phyloP scores from a whole-genome alignment of 2,329 filamentous ascomycete species.

The Dendrostoma leiphaemia region DNA sequence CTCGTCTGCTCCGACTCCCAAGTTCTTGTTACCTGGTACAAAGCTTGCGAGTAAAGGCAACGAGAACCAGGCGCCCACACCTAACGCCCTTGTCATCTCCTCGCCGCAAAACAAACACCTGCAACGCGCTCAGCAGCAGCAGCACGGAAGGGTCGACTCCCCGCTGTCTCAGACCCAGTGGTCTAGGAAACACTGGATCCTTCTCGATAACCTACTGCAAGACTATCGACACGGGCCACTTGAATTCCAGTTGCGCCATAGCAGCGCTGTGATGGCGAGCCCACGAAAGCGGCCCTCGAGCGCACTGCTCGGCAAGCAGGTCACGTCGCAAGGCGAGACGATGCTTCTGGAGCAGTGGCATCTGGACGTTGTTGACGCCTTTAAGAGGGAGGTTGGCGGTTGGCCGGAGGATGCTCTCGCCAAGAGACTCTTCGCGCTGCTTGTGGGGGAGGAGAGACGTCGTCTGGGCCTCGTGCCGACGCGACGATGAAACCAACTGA shows the following conservation, averaged over 20 bases:
- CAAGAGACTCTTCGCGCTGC: constrained; percentile 52
- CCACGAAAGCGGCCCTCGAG: constrained; percentile 22
- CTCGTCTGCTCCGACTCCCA: background rate
- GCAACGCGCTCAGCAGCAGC: background rate
- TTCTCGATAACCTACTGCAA: constrained; percentile 50
- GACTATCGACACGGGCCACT: constrained; percentile 42
- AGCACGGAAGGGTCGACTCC: background rate
- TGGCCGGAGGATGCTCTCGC: constrained; percentile 50
- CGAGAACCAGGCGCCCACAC: background rate
- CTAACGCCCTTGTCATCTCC: background rate
- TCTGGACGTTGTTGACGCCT: constrained; percentile 56
- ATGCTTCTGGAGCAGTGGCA: constrained; percentile 56
- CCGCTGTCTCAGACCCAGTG: constrained; percentile 42
- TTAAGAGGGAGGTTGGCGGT: constrained; percentile 43
- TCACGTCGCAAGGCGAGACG: constrained; percentile 43
- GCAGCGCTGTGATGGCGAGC: constrained; percentile 24
- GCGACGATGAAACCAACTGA: constrained; percentile 10
- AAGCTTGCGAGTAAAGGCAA: background rate
- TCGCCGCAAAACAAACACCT: background rate
- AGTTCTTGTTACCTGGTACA: background rate
- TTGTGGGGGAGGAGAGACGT: constrained; percentile 48
- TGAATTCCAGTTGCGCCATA: constrained; percentile 32
- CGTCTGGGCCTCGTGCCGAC: constrained; percentile 22
- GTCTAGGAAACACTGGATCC: constrained; percentile 52
- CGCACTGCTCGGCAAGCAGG: constrained; percentile 46